Percentiles rank a stretch among this genome's conserved stretches.
Evolutionary conservation across 1,139 yeast species (phyloP).

Genomic region (Nakaseomyces uthaithaninus): DNA sequence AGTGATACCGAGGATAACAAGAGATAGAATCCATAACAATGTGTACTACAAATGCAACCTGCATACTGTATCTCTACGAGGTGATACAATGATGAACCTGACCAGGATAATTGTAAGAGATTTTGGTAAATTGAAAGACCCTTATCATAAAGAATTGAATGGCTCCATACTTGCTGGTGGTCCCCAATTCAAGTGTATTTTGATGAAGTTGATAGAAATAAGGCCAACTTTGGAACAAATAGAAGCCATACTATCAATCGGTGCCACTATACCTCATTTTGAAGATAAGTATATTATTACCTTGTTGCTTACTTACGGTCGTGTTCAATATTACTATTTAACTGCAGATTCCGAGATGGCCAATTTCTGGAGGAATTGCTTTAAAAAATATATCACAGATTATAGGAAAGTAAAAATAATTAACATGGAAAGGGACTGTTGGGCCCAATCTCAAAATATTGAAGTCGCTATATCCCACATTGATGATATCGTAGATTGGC

Average conservation of each 20-base stretch:
- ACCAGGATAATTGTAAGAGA: constrained; percentile 22
- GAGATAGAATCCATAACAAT: constrained; percentile 27
- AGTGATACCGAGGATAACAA: constrained; percentile 28
- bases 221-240: constrained; percentile 29
- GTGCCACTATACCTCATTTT: constrained; percentile 11
- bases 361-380: constrained; percentile 12
- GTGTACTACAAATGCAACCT: constrained; percentile 29
- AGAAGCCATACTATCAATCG: constrained; percentile 13
- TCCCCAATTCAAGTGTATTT: constrained; percentile 28
- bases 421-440: constrained; percentile 24
- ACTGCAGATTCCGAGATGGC: constrained; percentile 12
- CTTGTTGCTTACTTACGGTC: constrained; percentile 23
- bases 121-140: constrained; percentile 21
- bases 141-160: constrained; percentile 11
- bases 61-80: constrained; percentile 22
- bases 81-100: constrained; percentile 23
- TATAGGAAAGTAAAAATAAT: constrained; percentile 27
- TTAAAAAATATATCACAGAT: constrained; percentile 20
- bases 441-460: constrained; percentile 22
- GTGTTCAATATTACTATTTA: constrained; percentile 28
- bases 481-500: constrained; percentile 30
- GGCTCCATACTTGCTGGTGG: constrained; percentile 25
- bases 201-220: constrained; percentile 30
- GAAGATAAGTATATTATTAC: constrained; percentile 28
- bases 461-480: constrained; percentile 20